These are phyloP conservation scores for Buxus sempervirens DNA, from an alignment of 164 flowering plant genomes.

Conservation along the genomic window DNA sequence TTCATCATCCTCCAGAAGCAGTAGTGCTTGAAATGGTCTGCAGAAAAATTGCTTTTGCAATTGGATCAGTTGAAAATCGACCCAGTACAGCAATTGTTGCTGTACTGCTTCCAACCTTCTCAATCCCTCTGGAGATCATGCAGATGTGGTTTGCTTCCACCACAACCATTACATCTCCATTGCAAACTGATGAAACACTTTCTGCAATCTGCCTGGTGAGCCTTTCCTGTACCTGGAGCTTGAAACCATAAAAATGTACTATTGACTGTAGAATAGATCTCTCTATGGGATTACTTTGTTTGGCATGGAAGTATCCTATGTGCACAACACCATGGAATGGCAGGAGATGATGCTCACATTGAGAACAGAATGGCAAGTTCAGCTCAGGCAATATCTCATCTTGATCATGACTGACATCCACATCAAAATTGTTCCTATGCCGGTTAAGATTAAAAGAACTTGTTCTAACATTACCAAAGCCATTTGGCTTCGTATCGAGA, in stretches of 20 bases:
- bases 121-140: constrained; percentile 93
- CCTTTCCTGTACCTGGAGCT: constrained; percentile 97
- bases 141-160: constrained; percentile 91
- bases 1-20: constrained; percentile 17
- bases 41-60: constrained; percentile 60
- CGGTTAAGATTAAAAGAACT: constrained; percentile 16
- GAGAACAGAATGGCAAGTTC: constrained; percentile 82
- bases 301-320: constrained; percentile 55
- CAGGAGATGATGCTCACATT: constrained; percentile 93
- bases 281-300: constrained; percentile 30
- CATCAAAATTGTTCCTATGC: constrained; percentile 4
- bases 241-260: constrained; percentile 76
- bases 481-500: constrained; percentile 57
- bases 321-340: constrained; percentile 94
- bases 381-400: constrained; percentile 47
- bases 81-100: constrained; percentile 89
- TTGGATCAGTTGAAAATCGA: constrained; percentile 58
- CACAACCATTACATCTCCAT: constrained; percentile 77
- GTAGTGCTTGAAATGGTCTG: constrained; percentile 42
- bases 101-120: constrained; percentile 86
- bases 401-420: constrained; percentile 12
- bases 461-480: constrained; percentile 23
- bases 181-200: constrained; percentile 57
- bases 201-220: constrained; percentile 91
- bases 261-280: constrained; percentile 62